Evolutionary conservation across 2,329 filamentous ascomycete species (phyloP).

Genomic region (Alternaria conjuncta): DNA sequence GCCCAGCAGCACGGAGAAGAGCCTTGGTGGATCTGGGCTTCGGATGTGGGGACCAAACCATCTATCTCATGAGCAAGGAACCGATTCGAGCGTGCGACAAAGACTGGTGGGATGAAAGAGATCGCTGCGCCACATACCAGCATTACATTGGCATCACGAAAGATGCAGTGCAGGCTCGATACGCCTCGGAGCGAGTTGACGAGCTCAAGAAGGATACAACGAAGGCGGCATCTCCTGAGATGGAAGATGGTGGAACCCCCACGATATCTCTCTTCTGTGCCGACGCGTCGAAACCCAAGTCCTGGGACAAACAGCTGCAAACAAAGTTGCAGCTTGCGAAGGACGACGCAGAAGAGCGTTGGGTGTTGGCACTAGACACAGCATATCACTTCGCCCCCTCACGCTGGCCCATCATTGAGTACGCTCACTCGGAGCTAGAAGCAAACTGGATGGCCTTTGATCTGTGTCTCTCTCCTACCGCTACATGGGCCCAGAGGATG

Average conservation of each 20-base stretch:
- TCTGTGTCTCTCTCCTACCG: constrained; percentile 49
- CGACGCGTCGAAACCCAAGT: constrained; percentile 57
- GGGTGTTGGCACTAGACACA: constrained; percentile 63
- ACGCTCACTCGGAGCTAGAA: constrained; percentile 50
- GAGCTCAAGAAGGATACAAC: constrained; percentile 6
- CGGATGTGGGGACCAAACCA: constrained; percentile 65
- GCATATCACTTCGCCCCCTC: constrained; percentile 65
- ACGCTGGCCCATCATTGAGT: constrained; percentile 54
- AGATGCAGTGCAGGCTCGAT: constrained; percentile 54
- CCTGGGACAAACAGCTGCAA: constrained; percentile 49
- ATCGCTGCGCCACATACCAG: constrained; percentile 14
- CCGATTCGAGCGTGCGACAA: constrained; percentile 20
- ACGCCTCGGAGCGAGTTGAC: constrained; percentile 31
- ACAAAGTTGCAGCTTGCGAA: constrained; percentile 9
- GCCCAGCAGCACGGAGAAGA: constrained; percentile 4
- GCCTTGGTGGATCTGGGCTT: constrained; percentile 62
- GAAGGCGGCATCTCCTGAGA: not conserved
- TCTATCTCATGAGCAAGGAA: constrained; percentile 49
- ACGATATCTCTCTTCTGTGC: constrained; percentile 54
- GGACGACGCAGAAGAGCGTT: constrained; percentile 42
- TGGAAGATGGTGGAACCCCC: not conserved
- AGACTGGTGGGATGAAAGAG: constrained; percentile 22
- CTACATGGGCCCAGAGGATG: constrained; percentile 28
- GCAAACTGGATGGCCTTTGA: constrained; percentile 65
- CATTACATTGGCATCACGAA: constrained; percentile 62